phyloP scores from a whole-genome alignment of 106 monocot species.

The Agapanthus africanus region DNA sequence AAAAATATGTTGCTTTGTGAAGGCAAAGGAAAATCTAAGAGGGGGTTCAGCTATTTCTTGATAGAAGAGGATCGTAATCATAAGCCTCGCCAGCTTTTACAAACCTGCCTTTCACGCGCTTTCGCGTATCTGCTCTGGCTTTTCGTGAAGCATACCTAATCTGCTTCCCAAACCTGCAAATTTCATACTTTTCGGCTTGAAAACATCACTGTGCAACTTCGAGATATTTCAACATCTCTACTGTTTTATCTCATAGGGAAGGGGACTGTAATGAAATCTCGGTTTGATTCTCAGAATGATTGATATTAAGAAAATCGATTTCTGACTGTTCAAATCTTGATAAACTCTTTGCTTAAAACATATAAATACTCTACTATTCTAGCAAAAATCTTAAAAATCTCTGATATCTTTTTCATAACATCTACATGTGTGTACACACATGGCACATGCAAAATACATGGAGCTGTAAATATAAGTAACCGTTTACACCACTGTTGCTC shows the following conservation, averaged over 20 bases:
- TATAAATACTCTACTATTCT: not conserved
- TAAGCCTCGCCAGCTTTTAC: conserved; percentile 22
- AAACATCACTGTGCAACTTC: too few relatives aligned
- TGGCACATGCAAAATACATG: not conserved
- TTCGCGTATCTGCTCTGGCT: conserved; percentile 22
- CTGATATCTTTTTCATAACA: too few relatives aligned
- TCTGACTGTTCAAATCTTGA: too few relatives aligned
- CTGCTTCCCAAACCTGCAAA: conserved; percentile 25
- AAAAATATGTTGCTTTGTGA: conserved; percentile 5
- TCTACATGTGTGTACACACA: too few relatives aligned
- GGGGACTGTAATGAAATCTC: too few relatives aligned
- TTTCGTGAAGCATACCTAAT: conserved; percentile 31
- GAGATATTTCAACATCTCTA: too few relatives aligned
- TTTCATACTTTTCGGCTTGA: not conserved
- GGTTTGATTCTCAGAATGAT: too few relatives aligned
- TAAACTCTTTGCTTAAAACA: not conserved
- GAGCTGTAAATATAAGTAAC: not conserved
- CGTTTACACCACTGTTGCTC: not conserved
- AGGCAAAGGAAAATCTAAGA: not conserved
- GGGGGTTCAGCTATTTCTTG: not conserved
- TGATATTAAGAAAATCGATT: too few relatives aligned
- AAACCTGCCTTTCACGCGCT: conserved; percentile 31
- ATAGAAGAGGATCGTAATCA: conserved; percentile 14
- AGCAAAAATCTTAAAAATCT: not conserved
- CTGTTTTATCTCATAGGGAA: too few relatives aligned